Base-by-base conservation (phyloP, 2,329 filamentous ascomycete species). In the Trichophyton equinum region DNA sequence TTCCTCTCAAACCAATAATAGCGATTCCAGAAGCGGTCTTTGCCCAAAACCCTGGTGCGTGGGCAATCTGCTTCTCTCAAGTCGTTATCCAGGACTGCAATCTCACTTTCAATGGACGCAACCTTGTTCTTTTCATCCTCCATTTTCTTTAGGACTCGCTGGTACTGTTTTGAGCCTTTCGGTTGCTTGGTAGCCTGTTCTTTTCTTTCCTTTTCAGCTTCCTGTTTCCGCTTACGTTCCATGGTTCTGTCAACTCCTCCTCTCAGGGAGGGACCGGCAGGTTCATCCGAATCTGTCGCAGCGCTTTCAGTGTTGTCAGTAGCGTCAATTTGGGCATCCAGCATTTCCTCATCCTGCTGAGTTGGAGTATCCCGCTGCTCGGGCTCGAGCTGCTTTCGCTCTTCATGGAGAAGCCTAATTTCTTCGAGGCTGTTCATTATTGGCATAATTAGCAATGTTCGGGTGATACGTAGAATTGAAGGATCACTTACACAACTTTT, bases 1-100 rank as follows among this genome's bases (percentile, higher is more conserved):
- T 97, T 99, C 64, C 92, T 87, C 75, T 99, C 94, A 72, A 97
- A 96, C 92, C 94, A 99, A 79, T 95, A 97, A 75, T 97, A 99
- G 60, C 92, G 85, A 74, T 99, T 97, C 85, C 92, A 96, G 79
- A 96, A 99, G 51, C 94, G 85, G 74, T 99, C 94, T 72, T 94
- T 92, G 63, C 94, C 94, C 27, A 99, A 80, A 18, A 92, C 85
- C 64, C 89, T 86, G 18, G 91, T 96, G 64, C 94, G 86, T 40
- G 91, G 89, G 68, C 92, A 96, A 73, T 96, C 89, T 46, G 91
- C 91, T 74, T 97, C 92, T 59, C 94, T 88, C 53, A 99, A 80
- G 71, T 97, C 91, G 68, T 95, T 91, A 68, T 97, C 92, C 58
- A 95, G 83, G 36, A 87, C 82, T 2, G 85, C 85, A 65, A 99